phyloP scores from a whole-genome alignment of 2,329 filamentous ascomycete species.

The Grosmannia huntii region DNA sequence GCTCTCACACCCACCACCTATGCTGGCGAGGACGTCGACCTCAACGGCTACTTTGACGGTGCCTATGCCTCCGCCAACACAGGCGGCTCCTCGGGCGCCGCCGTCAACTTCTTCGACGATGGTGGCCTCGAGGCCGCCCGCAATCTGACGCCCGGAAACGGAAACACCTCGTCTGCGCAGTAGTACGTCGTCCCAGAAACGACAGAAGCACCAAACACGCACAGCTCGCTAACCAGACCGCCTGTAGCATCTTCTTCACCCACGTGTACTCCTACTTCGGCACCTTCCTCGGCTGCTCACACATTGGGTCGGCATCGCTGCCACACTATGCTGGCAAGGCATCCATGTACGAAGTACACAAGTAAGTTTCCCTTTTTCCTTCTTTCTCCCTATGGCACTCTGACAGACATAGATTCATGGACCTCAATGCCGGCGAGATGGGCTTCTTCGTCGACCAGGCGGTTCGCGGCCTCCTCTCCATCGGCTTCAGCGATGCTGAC shows the following conservation, averaged over 20 bases:
- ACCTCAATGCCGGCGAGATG: constrained; percentile 6
- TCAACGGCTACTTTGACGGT: constrained; percentile 7
- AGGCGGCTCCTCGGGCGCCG: background rate
- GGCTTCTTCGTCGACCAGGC: constrained; percentile 9
- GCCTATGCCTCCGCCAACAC: constrained; percentile 4
- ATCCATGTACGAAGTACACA: constrained; percentile 9
- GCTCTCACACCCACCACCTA: constrained; percentile 4
- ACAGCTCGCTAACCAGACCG: background rate
- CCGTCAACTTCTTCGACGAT: constrained; percentile 7
- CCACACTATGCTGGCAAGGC: constrained; percentile 5
- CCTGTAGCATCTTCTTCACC: constrained; percentile 5
- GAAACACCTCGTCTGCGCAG: constrained; percentile 5
- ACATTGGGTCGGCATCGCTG: background rate
- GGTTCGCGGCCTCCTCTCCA: constrained; percentile 3
- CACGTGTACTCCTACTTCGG: constrained; percentile 8
- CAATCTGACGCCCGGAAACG: constrained; percentile 2
- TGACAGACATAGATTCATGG: constrained; percentile 4
- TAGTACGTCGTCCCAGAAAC: background rate
- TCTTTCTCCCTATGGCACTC: background rate
- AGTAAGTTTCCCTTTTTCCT: background rate
- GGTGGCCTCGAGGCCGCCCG: constrained; percentile 1
- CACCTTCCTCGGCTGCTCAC: constrained; percentile 5
- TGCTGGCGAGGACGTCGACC: constrained; percentile 5
- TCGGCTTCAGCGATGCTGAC: constrained; percentile 5
- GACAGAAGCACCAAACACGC: too few species aligned